Evolutionary conservation across 768 basidiomycete genomes (phyloP), one percentile per base, ranked within the genome.

Genomic region (Exsudoporus frostii): DNA sequence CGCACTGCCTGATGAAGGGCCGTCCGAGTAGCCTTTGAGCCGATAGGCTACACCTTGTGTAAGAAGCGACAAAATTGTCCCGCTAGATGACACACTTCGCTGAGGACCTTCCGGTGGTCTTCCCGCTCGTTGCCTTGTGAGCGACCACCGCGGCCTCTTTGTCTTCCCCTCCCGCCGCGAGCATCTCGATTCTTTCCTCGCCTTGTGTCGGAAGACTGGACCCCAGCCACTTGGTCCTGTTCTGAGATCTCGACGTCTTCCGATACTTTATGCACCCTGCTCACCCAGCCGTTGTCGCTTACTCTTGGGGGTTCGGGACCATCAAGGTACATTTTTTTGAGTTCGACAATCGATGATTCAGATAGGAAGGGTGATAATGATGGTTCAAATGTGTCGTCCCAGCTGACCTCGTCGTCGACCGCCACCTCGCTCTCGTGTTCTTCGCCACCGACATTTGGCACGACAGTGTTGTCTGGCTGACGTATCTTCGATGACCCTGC

Each of bases 1-100:
- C 97, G 83, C 45, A 99, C 76, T 14, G 76, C 72, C 69, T 89
- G 79, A 67, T 99, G 97, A 55, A 98, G 79, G 3, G 82, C 81
- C 2, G 91, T 92, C 25, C 97, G 83, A 6, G 79, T 82, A 33
- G 81, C 78, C 71, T 98, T 98, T 7, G 85, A 86, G 22, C 76
- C 66, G 43, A 99, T 95, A 10, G 90, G 86, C 93, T 97, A 68
- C 30, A 48, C 25, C 15, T 10, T 29, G 53, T 53, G 49, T 59
- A 46, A 67, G 60, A 55, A 44, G 14, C 24, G 37, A 53, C 20
- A 37, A 55, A 51, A 45, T 37, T 30, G 24, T 50, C 59, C 58
- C 33, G 42, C 29, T 46, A 61, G 39, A 62, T 65, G 37, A 81
- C 86, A 62, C 61, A 95, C 93, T 71, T 92, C 82, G 27, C 93